These are phyloP conservation scores for Fraxinus nigra DNA, from an alignment of 305 asterid species.

Conservation along the genomic window DNA sequence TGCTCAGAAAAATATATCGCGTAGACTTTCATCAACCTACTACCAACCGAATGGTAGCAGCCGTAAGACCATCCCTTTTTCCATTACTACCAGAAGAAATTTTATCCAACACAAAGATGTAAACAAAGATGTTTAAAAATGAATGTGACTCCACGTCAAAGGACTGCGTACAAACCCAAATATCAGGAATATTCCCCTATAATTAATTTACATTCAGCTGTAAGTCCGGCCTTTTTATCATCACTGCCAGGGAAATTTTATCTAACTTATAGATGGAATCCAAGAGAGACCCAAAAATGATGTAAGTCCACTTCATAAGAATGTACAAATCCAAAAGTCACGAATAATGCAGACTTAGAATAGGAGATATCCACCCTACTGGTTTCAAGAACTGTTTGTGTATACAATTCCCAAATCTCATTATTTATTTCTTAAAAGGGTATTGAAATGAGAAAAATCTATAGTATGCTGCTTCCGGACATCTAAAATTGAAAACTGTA, in stretches of 20 bases:
- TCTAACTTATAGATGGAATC: slow-evolving; percentile 10
- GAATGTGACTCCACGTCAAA: background rate
- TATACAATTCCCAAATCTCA: background rate
- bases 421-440: background rate
- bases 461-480: background rate
- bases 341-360: background rate
- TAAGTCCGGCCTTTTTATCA: slow-evolving; percentile 71
- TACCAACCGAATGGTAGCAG: slow-evolving; percentile 72
- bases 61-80: slow-evolving; percentile 77
- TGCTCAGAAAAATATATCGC: slow-evolving; percentile 58
- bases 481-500: background rate
- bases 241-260: slow-evolving; percentile 55
- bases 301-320: background rate
- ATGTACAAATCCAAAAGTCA: background rate
- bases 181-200: too few species aligned
- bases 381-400: background rate
- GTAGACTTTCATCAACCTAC: slow-evolving; percentile 59
- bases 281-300: background rate
- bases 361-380: background rate
- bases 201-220: background rate
- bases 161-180: too few species aligned
- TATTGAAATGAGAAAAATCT: background rate
- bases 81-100: slow-evolving; percentile 61
- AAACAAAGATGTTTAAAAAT: background rate
- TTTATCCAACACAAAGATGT: slow-evolving; percentile 8